Evolutionary conservation across 2,329 filamentous ascomycete genomes (phyloP).

Genomic region (Xylaria sp.): DNA sequence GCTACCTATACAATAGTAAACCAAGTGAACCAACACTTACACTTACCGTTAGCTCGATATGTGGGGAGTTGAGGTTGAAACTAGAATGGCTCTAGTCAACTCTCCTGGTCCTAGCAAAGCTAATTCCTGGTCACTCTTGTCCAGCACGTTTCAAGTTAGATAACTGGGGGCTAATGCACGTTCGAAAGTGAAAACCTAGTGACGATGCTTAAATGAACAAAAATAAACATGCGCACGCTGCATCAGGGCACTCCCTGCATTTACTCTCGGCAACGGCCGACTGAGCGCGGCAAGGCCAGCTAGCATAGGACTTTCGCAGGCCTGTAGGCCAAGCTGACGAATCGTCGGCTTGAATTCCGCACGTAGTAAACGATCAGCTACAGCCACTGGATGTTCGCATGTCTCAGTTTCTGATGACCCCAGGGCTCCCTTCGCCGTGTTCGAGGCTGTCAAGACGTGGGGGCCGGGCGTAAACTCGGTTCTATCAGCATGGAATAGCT

Average conservation of each 20-base stretch:
- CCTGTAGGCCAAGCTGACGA: slow-evolving; percentile 29
- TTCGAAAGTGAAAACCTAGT: slow-evolving; percentile 1
- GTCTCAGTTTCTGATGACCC: slow-evolving; percentile 32
- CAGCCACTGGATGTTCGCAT: slow-evolving; percentile 38
- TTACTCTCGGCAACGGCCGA: slow-evolving; percentile 39
- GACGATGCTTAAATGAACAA: neutral
- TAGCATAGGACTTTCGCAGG: slow-evolving; percentile 14
- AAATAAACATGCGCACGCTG: neutral
- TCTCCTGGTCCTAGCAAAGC: slow-evolving; percentile 3
- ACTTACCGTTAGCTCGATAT: neutral
- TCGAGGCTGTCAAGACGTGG: slow-evolving; percentile 29
- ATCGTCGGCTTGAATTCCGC: slow-evolving; percentile 34
- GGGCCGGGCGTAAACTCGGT: slow-evolving; percentile 29
- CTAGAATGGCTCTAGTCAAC: slow-evolving; percentile 7
- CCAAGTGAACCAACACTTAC: neutral
- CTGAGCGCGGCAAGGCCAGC: slow-evolving; percentile 34
- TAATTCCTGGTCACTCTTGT: neutral
- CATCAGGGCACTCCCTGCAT: slow-evolving; percentile 7
- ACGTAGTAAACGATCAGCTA: slow-evolving; percentile 39
- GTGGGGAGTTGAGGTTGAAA: slow-evolving; percentile 5
- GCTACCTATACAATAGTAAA: no score
- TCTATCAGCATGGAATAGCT: slow-evolving; percentile 27
- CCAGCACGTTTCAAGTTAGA: slow-evolving; percentile 6
- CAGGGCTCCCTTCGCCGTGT: slow-evolving; percentile 13
- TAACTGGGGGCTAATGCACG: neutral